A percentile compares a stretch with the other conserved stretches of the same genome.
phyloP scores from a whole-genome alignment of 2,329 filamentous ascomycete species.

The Zymoseptoria passerinii region DNA sequence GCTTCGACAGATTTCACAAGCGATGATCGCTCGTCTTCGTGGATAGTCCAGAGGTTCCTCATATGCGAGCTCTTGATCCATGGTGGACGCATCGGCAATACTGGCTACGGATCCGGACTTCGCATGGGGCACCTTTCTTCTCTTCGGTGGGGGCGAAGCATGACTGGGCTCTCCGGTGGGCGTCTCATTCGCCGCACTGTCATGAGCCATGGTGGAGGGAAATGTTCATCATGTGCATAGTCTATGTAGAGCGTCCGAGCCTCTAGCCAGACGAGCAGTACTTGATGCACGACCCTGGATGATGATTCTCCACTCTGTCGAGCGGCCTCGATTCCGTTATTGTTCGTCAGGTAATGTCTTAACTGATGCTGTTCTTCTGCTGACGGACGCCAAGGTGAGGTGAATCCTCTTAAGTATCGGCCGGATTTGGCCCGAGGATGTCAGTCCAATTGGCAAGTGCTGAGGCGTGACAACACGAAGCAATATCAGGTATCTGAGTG shows the following conservation, averaged over 20 bases:
- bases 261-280: neutral
- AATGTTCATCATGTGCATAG: neutral
- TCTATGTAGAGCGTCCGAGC: neutral
- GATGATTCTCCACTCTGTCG: neutral
- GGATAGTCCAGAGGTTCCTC: slow-evolving; percentile 28
- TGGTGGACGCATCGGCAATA: neutral
- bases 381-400: neutral
- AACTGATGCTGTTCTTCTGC: neutral
- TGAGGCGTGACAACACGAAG: too few relatives aligned
- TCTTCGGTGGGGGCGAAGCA: neutral
- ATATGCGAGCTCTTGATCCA: neutral
- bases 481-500: too few relatives aligned
- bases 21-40: slow-evolving; percentile 27
- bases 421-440: neutral
- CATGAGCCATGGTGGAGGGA: neutral
- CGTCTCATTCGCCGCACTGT: neutral
- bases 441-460: too few relatives aligned
- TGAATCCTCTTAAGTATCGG: neutral
- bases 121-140: neutral
- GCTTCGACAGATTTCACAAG: slow-evolving; percentile 28
- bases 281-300: neutral
- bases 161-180: neutral
- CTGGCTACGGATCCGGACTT: neutral
- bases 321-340: neutral
- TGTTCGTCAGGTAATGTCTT: neutral